Evolutionary conservation across 768 basidiomycete genomes (phyloP).

Genomic region (Auricularia auricula-judae): DNA sequence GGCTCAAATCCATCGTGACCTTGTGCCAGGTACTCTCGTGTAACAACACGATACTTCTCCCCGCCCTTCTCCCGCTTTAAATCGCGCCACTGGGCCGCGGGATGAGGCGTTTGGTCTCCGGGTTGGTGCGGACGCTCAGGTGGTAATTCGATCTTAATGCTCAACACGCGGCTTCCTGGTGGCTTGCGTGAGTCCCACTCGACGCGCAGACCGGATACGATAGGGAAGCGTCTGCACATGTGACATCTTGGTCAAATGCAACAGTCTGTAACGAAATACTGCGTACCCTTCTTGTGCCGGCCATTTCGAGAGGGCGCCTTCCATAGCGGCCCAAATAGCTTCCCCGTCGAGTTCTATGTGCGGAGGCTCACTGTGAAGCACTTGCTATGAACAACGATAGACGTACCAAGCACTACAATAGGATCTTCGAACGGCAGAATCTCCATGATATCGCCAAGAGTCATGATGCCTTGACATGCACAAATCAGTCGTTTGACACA

Average conservation of each 20-base stretch:
- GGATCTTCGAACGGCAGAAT: slow-evolving; percentile 86
- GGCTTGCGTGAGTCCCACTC: slow-evolving; percentile 75
- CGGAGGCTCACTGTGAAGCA: not conserved
- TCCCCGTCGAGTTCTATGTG: slow-evolving; percentile 55
- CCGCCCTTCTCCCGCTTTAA: slow-evolving; percentile 42
- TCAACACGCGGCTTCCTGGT: slow-evolving; percentile 61
- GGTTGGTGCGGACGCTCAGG: slow-evolving; percentile 10
- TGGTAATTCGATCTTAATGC: slow-evolving; percentile 50
- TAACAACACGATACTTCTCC: slow-evolving; percentile 66
- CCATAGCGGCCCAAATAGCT: slow-evolving; percentile 70
- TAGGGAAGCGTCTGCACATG: slow-evolving; percentile 67
- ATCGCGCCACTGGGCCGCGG: slow-evolving; percentile 33
- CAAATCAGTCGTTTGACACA: too few relatives aligned
- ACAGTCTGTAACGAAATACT: slow-evolving; percentile 8
- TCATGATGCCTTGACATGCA: slow-evolving; percentile 45
- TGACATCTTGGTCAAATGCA: not conserved
- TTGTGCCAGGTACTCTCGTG: slow-evolving; percentile 75
- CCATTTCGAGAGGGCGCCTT: slow-evolving; percentile 62
- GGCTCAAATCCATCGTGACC: slow-evolving; percentile 76
- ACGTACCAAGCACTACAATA: slow-evolving; percentile 39
- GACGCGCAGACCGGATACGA: slow-evolving; percentile 74
- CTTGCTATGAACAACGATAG: not conserved
- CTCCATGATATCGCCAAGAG: slow-evolving; percentile 78
- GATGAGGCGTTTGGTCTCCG: slow-evolving; percentile 18
- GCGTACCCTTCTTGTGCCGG: slow-evolving; percentile 81